A percentile compares a stretch with the other conserved stretches of the same genome.
Evolutionary conservation across 768 basidiomycete genomes (phyloP).

Genomic region (Auricularia sp.): DNA sequence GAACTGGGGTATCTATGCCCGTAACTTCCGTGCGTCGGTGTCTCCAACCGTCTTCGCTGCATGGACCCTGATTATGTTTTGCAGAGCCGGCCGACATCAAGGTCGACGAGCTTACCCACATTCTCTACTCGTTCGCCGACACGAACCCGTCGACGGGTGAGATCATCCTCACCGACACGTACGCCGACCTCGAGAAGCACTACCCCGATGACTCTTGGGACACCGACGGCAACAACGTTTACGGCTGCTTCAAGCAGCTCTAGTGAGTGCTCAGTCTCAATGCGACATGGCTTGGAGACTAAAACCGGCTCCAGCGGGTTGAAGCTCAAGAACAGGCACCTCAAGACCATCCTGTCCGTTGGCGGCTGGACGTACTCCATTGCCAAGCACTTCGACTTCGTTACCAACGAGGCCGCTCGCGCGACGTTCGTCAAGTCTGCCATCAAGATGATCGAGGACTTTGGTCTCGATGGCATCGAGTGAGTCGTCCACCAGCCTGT

Average conservation of each 20-base stretch:
- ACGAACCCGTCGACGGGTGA: slow-evolving; percentile 48
- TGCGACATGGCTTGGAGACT: background rate
- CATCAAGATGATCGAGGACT: slow-evolving; percentile 57
- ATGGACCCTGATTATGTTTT: slow-evolving; percentile 5
- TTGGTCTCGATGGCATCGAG: slow-evolving; percentile 72
- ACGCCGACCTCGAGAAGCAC: slow-evolving; percentile 59
- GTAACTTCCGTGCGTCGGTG: slow-evolving; percentile 44
- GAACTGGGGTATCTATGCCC: slow-evolving; percentile 45
- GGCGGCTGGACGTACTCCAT: slow-evolving; percentile 68
- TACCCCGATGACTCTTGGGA: slow-evolving; percentile 64
- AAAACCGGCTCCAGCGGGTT: slow-evolving; percentile 14
- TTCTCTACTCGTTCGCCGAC: slow-evolving; percentile 75
- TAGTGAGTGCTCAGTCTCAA: background rate
- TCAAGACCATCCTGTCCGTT: slow-evolving; percentile 43
- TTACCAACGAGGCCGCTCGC: slow-evolving; percentile 39
- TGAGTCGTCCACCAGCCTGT: slow-evolving; percentile 10
- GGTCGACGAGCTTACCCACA: slow-evolving; percentile 54
- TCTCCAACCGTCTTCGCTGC: background rate
- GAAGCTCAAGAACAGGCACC: slow-evolving; percentile 11
- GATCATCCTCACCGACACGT: slow-evolving; percentile 61
- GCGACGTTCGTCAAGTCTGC: slow-evolving; percentile 51
- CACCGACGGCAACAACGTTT: slow-evolving; percentile 67
- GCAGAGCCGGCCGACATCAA: slow-evolving; percentile 58
- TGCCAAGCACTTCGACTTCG: slow-evolving; percentile 48
- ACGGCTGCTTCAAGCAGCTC: slow-evolving; percentile 73